Conservation (phyloP, 257 asterid species). For the Nicotiana undulata region DNA sequence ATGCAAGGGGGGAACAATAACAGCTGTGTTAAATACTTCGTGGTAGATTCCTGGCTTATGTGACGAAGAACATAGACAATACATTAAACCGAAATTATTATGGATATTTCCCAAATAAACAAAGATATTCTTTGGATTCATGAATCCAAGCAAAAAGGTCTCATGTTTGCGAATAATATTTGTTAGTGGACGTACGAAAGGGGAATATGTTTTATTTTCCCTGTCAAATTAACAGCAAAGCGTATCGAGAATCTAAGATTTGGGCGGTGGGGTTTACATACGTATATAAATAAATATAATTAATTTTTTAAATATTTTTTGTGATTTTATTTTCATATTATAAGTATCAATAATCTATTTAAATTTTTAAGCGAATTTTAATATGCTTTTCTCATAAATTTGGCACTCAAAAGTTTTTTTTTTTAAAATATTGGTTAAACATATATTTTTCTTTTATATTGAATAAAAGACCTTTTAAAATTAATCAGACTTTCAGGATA, state of each 20-base stretch:
- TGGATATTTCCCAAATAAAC: neutral
- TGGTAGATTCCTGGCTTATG: neutral
- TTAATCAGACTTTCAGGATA: neutral
- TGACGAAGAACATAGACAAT: neutral
- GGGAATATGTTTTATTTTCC: neutral
- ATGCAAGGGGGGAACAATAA: neutral
- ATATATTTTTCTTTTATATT: neutral
- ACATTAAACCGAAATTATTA: neutral
- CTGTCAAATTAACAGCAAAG: neutral
- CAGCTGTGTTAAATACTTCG: neutral
- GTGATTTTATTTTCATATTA: neutral
- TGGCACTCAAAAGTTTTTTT: neutral
- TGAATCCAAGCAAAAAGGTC: slow-evolving; percentile 3
- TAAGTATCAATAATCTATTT: neutral
- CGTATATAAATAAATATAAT: too few species aligned
- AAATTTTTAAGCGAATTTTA: neutral
- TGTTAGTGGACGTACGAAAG: neutral
- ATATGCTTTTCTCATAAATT: neutral
- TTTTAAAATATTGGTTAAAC: neutral
- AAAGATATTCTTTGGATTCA: neutral
- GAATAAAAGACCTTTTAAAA: neutral
- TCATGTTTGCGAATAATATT: neutral
- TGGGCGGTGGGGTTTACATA: neutral
- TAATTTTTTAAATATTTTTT: too few species aligned
- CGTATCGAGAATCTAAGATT: neutral